Base-by-base conservation (phyloP, 257 asterid species). In the Rehmannia glutinosa region DNA sequence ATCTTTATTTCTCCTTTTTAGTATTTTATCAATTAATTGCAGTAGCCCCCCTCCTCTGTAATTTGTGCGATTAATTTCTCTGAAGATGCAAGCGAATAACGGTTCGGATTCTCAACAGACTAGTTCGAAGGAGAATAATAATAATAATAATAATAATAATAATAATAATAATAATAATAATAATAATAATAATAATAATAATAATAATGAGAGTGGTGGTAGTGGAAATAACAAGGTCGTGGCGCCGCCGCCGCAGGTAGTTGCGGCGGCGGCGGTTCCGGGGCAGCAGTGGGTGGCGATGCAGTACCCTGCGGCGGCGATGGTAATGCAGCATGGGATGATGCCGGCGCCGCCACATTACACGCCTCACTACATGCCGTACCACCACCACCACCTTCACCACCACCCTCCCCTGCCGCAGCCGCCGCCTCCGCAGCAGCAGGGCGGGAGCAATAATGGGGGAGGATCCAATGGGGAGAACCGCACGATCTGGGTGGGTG, bases 401-500 rank as follows among this genome's bases (percentile, higher is more conserved):
- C 92, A 74, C 52, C 81, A 62, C 59, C 78, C 81, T 16, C 39
- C 83, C 23, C 66, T 78, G 9, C 77, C 28, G 11, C 76, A 71
- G n/a, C 80, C 74, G 39, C 82, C 65, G 19, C 80, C 68, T 2
- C 84, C 64, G 53, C 81, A 56, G 64, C 81, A 38, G 62, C 75
- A 62, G 41, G 60, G 70, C 43, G 81, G 80, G 21, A 33, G 46
- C 66, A 20, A 59, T 20, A 70, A 70, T 36, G 86, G 92, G 17
- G 92, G 77, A 13, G 78, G 93, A 80, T 82, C 91, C 68, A 84
- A 78, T 51, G 94, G 84, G 9, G 97, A 87, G 59, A 92, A 92
- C 72, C 84, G 87, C 65, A 92, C 97, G 84, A 81, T 92, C 90
- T 92, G 98, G 98, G 92, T 92, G 3, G 98, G 98, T 0, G 98